Evolutionary conservation across 2,329 filamentous ascomycete species (phyloP), one percentile per base, ranked within the genome.

Genomic region (Bipolaris victoriae): DNA sequence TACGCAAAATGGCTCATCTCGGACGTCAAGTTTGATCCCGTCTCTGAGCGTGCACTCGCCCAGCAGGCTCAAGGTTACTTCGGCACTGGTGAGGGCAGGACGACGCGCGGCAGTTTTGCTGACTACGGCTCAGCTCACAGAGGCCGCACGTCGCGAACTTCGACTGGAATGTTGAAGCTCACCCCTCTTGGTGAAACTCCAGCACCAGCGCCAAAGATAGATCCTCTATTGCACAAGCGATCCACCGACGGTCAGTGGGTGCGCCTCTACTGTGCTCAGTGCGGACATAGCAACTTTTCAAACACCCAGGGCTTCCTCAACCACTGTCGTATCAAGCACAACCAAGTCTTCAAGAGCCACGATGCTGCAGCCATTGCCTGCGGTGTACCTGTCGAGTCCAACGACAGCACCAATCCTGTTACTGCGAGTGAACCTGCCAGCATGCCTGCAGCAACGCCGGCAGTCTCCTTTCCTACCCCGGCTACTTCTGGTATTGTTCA

Each of bases 281-380:
- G 95, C 77, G 84, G 92, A 48, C 86, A 94, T 62, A 91, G 92
- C 74, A 91, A 97, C 76, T 98, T 98, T 72, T 93, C 90, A 54
- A 98, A 93, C 79, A 96, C 93, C 0, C 95, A 98, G 77, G 95
- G 95, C n/a, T 98, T 98, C 78, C 95, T 99, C 80, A 99, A 99
- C 73, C 95, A 99, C 74, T 98, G 94, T 75, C 92, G 95, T 55
- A 98, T 99, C 68, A 92, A 93, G 24, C 95, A 99, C 78, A 90
- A 90, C 73, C 86, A 91, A 57, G 92, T 96, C 63, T 98, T 93
- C 81, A 94, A 96, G 79, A 97, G 92, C 68, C 95, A 99, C 71
- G 94, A 98, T 76, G 91, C 93, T 70, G 95, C 95, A 61, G 95
- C 94, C 33, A 84, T 93, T 54, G 90, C 90, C 58, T 96, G 92